Evolutionary conservation across 176 grass and related monocot genomes (phyloP).

Genomic region (Guadua angustifolia): DNA sequence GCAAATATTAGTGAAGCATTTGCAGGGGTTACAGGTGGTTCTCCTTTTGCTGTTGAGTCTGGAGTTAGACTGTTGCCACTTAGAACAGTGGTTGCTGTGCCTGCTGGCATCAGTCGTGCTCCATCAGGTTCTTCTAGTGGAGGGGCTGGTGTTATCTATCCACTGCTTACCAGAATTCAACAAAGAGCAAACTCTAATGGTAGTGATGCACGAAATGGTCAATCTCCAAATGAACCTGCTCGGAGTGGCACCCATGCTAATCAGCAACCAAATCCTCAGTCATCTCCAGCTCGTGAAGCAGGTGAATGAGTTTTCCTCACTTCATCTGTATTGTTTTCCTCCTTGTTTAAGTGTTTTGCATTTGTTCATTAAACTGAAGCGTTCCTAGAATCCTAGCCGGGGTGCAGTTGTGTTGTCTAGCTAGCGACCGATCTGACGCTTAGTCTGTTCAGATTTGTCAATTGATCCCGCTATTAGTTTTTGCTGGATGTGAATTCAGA

Average conservation of each 20-base stretch:
- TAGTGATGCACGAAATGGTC: conserved; percentile 52
- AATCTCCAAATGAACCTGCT: conserved; percentile 48
- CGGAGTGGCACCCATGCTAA: conserved; percentile 55
- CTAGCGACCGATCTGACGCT: neutral
- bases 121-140: conserved; percentile 55
- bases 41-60: conserved; percentile 68
- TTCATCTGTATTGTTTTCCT: conserved; percentile 27
- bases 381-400: conserved; percentile 3
- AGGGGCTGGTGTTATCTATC: conserved; percentile 60
- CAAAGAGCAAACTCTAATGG: conserved; percentile 53
- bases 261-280: conserved; percentile 49
- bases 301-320: conserved; percentile 42
- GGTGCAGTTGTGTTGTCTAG: conserved; percentile 8
- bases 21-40: conserved; percentile 52
- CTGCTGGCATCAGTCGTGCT: conserved; percentile 55
- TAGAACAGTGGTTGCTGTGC: conserved; percentile 82
- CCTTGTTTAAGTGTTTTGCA: conserved; percentile 36
- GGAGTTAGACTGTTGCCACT: conserved; percentile 79
- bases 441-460: neutral
- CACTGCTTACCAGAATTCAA: conserved; percentile 73
- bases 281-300: conserved; percentile 58
- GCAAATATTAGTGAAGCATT: conserved; percentile 58
- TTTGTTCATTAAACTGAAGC: conserved; percentile 18
- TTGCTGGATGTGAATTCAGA: neutral
- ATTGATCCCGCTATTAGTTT: neutral